phyloP scores from a whole-genome alignment of 1,284 basidiomycete species.

The Agroathelia rolfsii region DNA sequence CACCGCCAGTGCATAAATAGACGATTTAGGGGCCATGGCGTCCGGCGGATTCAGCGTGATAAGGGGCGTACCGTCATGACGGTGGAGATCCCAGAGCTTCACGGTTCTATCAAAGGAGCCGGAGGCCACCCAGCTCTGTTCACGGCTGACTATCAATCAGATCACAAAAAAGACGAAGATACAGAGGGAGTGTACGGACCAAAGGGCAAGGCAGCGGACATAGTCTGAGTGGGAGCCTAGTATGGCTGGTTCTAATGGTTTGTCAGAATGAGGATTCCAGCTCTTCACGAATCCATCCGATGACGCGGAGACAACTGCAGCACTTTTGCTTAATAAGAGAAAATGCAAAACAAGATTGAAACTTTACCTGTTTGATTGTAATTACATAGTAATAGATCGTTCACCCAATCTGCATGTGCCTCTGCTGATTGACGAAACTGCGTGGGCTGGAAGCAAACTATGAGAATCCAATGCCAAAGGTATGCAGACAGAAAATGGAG shows the following conservation, averaged over 20 bases:
- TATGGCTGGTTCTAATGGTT: conserved; percentile 45
- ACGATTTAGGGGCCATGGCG: conserved; percentile 56
- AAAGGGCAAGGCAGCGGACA: conserved; percentile 77
- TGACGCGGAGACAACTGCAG: conserved; percentile 81
- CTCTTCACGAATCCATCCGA: conserved; percentile 93
- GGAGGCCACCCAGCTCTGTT: conserved; percentile 82
- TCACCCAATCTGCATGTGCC: conserved; percentile 92
- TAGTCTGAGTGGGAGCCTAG: conserved; percentile 89
- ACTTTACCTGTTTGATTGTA: conserved; percentile 76
- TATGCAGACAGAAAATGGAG: too few species aligned
- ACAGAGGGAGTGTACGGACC: conserved; percentile 30
- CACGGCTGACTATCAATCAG: conserved; percentile 37
- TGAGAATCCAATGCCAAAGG: too few species aligned
- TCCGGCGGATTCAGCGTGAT: conserved; percentile 55
- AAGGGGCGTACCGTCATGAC: conserved; percentile 27
- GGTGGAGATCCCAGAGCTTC: conserved; percentile 84
- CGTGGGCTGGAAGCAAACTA: conserved; percentile 28
- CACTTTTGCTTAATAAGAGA: conserved; percentile 4
- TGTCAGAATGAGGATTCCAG: conserved; percentile 78
- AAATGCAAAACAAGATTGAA: neutral
- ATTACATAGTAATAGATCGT: conserved; percentile 90
- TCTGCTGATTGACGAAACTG: conserved; percentile 79
- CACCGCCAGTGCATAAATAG: conserved; percentile 71
- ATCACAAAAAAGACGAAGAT: conserved; percentile 7
- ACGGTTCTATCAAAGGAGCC: conserved; percentile 92